A percentile compares a stretch with the other conserved stretches of the same genome.
Evolutionary conservation across 495 filamentous ascomycete species (phyloP).

Genomic region (Penicillium herquei): DNA sequence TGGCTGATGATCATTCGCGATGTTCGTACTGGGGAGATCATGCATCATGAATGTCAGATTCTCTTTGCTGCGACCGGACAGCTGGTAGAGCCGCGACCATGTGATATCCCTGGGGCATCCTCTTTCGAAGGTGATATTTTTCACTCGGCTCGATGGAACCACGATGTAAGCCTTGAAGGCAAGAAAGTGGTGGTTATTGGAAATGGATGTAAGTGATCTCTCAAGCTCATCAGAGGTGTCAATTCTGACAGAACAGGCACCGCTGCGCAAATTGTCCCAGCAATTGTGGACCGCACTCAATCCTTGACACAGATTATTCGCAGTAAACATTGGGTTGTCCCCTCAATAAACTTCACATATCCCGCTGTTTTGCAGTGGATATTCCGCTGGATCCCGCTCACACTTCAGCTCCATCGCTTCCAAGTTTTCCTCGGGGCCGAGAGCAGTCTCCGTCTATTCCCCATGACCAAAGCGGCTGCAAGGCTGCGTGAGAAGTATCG

Average conservation of each 20-base stretch:
- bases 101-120: background rate
- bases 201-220: slow-evolving; percentile 30
- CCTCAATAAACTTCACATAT: background rate
- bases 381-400: background rate
- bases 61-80: background rate
- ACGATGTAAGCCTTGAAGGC: slow-evolving; percentile 50
- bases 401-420: background rate
- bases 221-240: slow-evolving; percentile 11
- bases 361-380: background rate
- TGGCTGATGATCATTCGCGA: background rate
- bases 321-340: slow-evolving; percentile 25
- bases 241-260: slow-evolving; percentile 25
- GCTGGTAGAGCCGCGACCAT: background rate
- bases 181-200: slow-evolving; percentile 61
- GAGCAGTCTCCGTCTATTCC: background rate
- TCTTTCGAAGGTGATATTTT: slow-evolving; percentile 29
- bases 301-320: slow-evolving; percentile 30
- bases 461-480: background rate
- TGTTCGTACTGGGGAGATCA: background rate
- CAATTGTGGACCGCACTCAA: slow-evolving; percentile 26
- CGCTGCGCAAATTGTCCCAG: slow-evolving; percentile 46
- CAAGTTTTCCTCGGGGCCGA: background rate
- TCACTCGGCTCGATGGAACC: slow-evolving; percentile 60
- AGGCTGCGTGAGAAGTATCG: background rate
- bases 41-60: background rate